These are phyloP conservation scores for Lanmaoa rubissima DNA, from an alignment of 768 basidiomycete genomes.

Conservation along the genomic window DNA sequence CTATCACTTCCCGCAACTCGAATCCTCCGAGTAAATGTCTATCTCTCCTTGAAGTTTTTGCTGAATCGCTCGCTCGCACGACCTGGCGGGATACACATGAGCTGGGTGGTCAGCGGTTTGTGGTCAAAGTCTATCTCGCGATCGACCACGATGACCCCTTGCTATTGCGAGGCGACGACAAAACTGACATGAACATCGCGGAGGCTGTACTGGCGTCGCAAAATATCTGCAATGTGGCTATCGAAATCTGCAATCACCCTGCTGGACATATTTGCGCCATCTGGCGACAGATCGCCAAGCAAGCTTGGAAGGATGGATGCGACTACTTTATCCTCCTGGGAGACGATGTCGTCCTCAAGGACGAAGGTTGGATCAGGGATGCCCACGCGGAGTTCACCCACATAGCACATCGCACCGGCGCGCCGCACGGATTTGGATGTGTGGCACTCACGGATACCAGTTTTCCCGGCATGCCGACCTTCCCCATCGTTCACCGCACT, in stretches of 20 bases:
- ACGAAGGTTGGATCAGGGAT: conserved; percentile 52
- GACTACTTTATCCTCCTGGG: conserved; percentile 55
- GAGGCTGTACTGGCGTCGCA: conserved; percentile 36
- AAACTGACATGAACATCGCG: conserved; percentile 30
- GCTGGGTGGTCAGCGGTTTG: conserved; percentile 34
- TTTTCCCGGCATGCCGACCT: conserved; percentile 63
- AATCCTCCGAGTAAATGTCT: conserved; percentile 39
- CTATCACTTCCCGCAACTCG: conserved; percentile 52
- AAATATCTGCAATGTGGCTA: conserved; percentile 38
- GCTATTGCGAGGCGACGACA: conserved; percentile 26
- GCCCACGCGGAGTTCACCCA: conserved; percentile 38
- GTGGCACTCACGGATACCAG: conserved; percentile 54
- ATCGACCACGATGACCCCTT: conserved; percentile 50
- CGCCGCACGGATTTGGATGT: conserved; percentile 52
- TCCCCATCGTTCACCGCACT: conserved; percentile 53
- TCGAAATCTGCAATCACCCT: conserved; percentile 39
- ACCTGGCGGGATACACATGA: conserved; percentile 43
- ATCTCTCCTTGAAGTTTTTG: conserved; percentile 41
- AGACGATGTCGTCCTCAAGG: conserved; percentile 50
- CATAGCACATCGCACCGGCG: conserved; percentile 29
- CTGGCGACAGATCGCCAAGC: conserved; percentile 50
- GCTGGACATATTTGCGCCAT: conserved; percentile 50
- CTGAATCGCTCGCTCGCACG: conserved; percentile 42
- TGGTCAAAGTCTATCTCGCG: conserved; percentile 48
- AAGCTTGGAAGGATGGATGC: conserved; percentile 47